phyloP scores from a whole-genome alignment of 73 alveolate genomes.

The Effrenium voratum region DNA sequence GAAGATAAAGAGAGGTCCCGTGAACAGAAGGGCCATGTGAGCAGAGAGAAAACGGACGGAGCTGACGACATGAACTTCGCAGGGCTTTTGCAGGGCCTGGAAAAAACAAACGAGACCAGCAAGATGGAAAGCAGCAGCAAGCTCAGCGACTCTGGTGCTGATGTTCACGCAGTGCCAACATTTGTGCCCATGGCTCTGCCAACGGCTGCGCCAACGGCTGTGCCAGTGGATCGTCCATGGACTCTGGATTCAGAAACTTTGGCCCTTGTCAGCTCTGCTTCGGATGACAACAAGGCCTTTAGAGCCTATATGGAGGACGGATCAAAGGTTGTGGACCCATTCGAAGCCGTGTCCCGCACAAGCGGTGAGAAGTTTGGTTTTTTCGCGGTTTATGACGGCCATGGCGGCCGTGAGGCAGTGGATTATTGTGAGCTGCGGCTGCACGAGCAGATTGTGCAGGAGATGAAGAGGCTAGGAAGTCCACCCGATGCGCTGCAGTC shows the following conservation, averaged over 20 bases:
- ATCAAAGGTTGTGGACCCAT: neutral
- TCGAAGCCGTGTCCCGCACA: neutral
- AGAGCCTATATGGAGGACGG: slow-evolving; percentile 39
- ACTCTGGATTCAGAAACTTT: too few species aligned
- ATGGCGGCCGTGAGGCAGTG: slow-evolving; percentile 95
- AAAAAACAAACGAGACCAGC: neutral
- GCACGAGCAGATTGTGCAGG: slow-evolving; percentile 23
- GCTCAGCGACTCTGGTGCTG: neutral
- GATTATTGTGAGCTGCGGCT: slow-evolving; percentile 92
- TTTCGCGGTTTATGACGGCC: slow-evolving; percentile 96
- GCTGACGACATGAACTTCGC: neutral
- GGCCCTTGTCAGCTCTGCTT: neutral
- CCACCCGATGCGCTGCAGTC: neutral
- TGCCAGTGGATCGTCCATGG: slow-evolving; percentile 29
- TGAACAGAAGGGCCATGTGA: too few species aligned
- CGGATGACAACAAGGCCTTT: neutral
- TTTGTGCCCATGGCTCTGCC: too few species aligned
- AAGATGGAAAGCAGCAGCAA: neutral
- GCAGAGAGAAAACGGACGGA: too few species aligned
- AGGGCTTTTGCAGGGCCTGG: slow-evolving; percentile 8
- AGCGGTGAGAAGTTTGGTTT: slow-evolving; percentile 45
- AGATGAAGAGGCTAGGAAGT: neutral
- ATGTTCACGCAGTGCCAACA: too few species aligned
- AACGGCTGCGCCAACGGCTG: too few species aligned
- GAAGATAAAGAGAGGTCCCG: neutral